Base-by-base conservation (phyloP, 108 stramenopile species). In the Craspedostauros australis region DNA sequence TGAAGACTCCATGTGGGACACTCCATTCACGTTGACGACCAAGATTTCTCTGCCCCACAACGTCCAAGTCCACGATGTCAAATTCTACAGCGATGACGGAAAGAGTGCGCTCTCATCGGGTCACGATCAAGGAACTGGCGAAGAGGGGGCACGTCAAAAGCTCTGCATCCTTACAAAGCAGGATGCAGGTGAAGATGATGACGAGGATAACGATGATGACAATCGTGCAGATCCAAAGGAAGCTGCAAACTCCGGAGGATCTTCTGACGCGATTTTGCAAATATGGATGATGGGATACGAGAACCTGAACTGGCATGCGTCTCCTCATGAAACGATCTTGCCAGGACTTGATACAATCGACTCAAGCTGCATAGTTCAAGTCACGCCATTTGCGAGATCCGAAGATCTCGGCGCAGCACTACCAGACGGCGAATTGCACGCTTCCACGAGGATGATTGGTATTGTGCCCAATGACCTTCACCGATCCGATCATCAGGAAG, bases 21-120 rank as follows among this genome's bases (percentile, higher is more conserved):
- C 32, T 18, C 70, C 73, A 27, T 83, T 62, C 53, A 64, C 74
- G 39, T 63, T 73, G n/a, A 54, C 77, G 18, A 27, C 66, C 2
- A 57, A 56, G 36, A 25, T 62, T 11, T 21, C 50, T 12, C 29
- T 74, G 3, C 73, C 73, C 2, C 19, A n/a, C 4, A 57, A 51
- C 14, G 49, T 49, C 12, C 16, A 36, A 12, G 41, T 76, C 22
- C 49, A 23, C 21, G 68, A 73, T n/a, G 54, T 78, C 18, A 68
- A 40, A 20, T 85, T 89, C 50, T 89, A 89, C 44, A 68, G 84
- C 6, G 83, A 88, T 37, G 80, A 84, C 50, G 87, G 87, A 2
- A 73, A 78, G 50, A 83, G 76, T 28, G 60, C 69, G 5, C 60
- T 79, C 26, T 74, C 77, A 37, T 72, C 79, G 24, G 78, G 71